phyloP scores from a whole-genome alignment of 306 rosid genomes.

The apple (Malus domestica) region DNA sequence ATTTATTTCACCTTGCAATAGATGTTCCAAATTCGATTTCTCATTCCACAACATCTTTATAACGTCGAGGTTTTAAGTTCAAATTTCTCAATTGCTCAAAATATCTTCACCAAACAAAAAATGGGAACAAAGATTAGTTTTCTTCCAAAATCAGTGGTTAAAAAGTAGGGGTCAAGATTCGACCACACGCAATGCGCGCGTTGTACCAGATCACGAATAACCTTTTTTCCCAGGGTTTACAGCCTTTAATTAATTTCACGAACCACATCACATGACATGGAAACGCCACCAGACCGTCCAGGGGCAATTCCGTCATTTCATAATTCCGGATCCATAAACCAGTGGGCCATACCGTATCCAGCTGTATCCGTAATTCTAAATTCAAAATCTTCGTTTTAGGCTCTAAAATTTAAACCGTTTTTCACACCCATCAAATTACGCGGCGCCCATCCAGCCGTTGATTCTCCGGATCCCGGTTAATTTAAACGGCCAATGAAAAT shows the following conservation, averaged over 20 bases:
- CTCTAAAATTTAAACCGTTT: background rate
- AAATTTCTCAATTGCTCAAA: no score
- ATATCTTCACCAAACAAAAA: background rate
- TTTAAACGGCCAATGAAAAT: background rate
- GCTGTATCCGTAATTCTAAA: conserved; percentile 7
- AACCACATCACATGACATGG: background rate
- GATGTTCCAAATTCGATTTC: no score
- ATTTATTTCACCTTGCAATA: no score
- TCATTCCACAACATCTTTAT: no score
- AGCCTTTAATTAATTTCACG: background rate
- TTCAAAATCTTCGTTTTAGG: background rate
- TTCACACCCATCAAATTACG: background rate
- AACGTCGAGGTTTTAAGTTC: no score
- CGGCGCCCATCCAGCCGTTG: background rate
- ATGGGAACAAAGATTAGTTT: background rate
- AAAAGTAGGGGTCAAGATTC: background rate
- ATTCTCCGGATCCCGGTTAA: background rate
- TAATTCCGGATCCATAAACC: background rate
- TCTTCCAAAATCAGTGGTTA: background rate
- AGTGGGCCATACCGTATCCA: conserved; percentile 1
- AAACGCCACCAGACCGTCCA: background rate
- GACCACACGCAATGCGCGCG: background rate
- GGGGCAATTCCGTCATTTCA: background rate
- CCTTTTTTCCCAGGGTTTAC: background rate
- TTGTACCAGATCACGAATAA: background rate